A percentile compares a stretch with the other conserved stretches of the same genome.
phyloP scores from a whole-genome alignment of 192 early-diverging fungal genomes.

The Entomortierella chlamydospora region DNA sequence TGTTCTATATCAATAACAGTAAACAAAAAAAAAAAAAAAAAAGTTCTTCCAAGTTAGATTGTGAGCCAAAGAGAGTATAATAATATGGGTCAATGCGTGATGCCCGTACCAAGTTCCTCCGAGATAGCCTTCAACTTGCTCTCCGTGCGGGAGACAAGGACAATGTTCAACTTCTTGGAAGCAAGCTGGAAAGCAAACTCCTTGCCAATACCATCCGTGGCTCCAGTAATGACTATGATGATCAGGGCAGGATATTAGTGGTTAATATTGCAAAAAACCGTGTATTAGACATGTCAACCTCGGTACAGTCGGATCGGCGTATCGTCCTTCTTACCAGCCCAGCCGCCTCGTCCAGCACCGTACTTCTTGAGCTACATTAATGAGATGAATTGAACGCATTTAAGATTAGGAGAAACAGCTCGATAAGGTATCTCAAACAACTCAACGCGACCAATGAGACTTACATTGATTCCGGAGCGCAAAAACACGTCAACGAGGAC shows the following conservation, averaged over 20 bases:
- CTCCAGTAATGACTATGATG: constrained; percentile 88
- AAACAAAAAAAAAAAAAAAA: background rate
- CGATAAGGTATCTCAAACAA: background rate
- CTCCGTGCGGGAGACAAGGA: constrained; percentile 85
- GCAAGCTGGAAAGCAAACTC: constrained; percentile 95
- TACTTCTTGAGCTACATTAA: constrained; percentile 48
- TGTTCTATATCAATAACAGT: constrained; percentile 23
- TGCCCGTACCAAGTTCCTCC: constrained; percentile 67
- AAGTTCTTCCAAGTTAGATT: background rate
- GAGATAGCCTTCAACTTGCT: constrained; percentile 84
- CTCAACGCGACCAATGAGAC: background rate
- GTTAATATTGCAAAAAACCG: background rate
- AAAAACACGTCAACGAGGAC: constrained; percentile 57
- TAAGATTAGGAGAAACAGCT: background rate
- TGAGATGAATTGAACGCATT: background rate
- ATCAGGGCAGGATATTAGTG: background rate
- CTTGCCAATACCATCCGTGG: constrained; percentile 96
- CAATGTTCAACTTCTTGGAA: constrained; percentile 82
- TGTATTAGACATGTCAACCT: too few relatives aligned
- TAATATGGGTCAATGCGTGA: background rate
- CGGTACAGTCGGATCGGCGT: too few relatives aligned
- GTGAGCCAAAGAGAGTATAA: too few relatives aligned
- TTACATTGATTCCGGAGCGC: constrained; percentile 58
- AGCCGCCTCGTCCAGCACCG: constrained; percentile 47
- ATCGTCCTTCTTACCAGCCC: constrained; percentile 29